Evolutionary conservation across 306 rosid genomes (phyloP).

Genomic region (Phaseolus lunatus): DNA sequence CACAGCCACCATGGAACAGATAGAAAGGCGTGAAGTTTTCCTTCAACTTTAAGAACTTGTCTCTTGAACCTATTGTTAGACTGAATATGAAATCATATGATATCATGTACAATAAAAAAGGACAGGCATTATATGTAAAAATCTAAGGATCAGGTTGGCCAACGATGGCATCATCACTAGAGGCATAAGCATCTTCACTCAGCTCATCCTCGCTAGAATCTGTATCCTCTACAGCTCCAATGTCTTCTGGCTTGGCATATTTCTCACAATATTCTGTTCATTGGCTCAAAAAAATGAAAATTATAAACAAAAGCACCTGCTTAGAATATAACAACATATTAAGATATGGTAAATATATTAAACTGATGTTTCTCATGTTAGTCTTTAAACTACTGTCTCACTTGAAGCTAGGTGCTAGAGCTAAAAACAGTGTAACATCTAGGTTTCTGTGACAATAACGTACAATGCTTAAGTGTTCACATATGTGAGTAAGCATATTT

Average conservation of each 20-base stretch:
- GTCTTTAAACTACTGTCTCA: conserved; percentile 3
- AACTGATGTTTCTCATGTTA: neutral
- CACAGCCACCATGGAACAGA: conserved; percentile 51
- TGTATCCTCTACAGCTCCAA: conserved; percentile 65
- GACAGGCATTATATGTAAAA: conserved; percentile 38
- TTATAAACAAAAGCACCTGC: conserved; percentile 27
- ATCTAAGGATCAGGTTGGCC: conserved; percentile 78
- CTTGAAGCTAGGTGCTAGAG: neutral
- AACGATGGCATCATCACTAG: conserved; percentile 69
- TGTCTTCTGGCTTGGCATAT: conserved; percentile 82
- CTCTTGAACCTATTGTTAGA: conserved; percentile 50
- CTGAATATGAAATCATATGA: conserved; percentile 43
- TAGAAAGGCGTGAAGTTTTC: conserved; percentile 48
- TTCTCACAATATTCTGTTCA: conserved; percentile 77
- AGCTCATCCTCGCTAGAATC: conserved; percentile 75
- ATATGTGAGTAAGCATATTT: neutral
- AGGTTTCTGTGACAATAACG: conserved; percentile 17
- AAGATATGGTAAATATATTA: conserved; percentile 38
- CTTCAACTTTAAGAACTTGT: conserved; percentile 50
- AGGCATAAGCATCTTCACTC: conserved; percentile 77
- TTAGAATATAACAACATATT: conserved; percentile 17
- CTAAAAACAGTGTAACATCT: conserved; percentile 1
- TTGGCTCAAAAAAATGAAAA: conserved; percentile 25
- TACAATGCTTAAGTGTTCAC: neutral
- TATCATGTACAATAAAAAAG: conserved; percentile 58